A percentile compares a stretch with the other conserved stretches of the same genome.
Evolutionary conservation across 2,329 filamentous ascomycete species (phyloP).

Genomic region (Verticillium dahliae): DNA sequence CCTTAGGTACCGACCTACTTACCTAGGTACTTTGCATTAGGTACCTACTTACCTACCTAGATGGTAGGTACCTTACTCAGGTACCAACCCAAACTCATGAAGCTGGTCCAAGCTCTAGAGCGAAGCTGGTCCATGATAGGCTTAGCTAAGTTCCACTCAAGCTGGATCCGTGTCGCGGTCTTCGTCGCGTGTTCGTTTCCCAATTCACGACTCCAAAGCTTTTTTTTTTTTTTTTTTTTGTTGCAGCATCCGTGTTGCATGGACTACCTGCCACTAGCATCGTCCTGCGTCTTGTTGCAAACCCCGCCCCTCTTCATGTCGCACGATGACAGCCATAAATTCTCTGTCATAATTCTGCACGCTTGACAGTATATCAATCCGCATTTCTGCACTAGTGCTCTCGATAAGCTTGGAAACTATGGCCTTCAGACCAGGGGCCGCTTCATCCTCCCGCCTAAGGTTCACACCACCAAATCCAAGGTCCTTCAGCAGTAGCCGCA

Average conservation of each 20-base stretch:
- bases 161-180: background rate
- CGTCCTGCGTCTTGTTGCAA: too few relatives aligned
- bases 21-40: too few relatives aligned
- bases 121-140: too few relatives aligned
- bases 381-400: background rate
- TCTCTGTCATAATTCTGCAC: background rate
- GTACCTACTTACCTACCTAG: too few relatives aligned
- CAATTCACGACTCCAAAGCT: too few relatives aligned
- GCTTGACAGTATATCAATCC: background rate
- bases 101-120: background rate
- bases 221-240: too few relatives aligned
- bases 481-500: background rate
- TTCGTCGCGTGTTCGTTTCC: background rate
- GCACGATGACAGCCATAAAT: background rate
- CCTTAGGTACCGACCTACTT: too few relatives aligned
- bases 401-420: background rate
- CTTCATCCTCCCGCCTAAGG: background rate
- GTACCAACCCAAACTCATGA: background rate
- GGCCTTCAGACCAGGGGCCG: background rate
- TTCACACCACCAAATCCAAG: background rate
- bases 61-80: too few relatives aligned
- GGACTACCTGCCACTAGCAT: background rate
- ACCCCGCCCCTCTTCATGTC: background rate
- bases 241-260: background rate
- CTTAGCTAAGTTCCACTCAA: too few relatives aligned